Conservation (phyloP, 352 stramenopile genomes). For the Globisporangium paroecandrum region DNA sequence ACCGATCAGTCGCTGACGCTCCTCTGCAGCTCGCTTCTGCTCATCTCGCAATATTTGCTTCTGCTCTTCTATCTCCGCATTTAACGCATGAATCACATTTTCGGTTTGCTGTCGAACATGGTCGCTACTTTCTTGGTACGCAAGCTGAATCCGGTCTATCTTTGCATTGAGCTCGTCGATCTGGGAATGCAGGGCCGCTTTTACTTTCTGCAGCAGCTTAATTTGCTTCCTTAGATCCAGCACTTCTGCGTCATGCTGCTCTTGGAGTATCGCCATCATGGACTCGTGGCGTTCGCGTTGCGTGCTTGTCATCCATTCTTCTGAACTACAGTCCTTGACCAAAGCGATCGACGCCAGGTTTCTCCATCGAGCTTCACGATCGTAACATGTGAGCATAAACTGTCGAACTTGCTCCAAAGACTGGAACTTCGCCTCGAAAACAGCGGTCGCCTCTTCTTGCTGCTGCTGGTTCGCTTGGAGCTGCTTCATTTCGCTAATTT, state of each 20-base stretch:
- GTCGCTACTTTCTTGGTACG: slow-evolving; percentile 55
- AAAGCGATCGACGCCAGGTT: slow-evolving; percentile 37
- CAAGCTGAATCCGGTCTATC: slow-evolving; percentile 30
- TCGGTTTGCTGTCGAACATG: slow-evolving; percentile 44
- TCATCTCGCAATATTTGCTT: slow-evolving; percentile 31
- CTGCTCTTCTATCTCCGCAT: slow-evolving; percentile 30
- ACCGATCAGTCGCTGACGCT: slow-evolving; percentile 41
- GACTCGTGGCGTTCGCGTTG: slow-evolving; percentile 56
- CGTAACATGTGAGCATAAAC: slow-evolving; percentile 64
- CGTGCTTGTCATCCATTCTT: slow-evolving; percentile 67
- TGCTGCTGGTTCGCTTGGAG: slow-evolving; percentile 19
- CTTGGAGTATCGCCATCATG: slow-evolving; percentile 37
- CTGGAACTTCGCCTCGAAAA: slow-evolving; percentile 53
- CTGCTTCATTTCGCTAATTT: slow-evolving; percentile 1
- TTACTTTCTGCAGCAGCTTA: slow-evolving; percentile 39
- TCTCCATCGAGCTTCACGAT: slow-evolving; percentile 62
- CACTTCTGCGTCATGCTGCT: slow-evolving; percentile 45
- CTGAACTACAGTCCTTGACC: slow-evolving; percentile 53
- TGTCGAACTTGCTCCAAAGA: slow-evolving; percentile 43
- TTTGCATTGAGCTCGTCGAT: slow-evolving; percentile 31
- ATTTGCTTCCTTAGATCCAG: slow-evolving; percentile 40
- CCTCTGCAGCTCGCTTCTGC: slow-evolving; percentile 23
- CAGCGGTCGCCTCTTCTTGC: slow-evolving; percentile 31
- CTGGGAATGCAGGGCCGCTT: slow-evolving; percentile 34
- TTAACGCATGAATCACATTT: slow-evolving; percentile 39